phyloP scores from a whole-genome alignment of 306 rosid species.

The Cotoneaster glaucophyllus region DNA sequence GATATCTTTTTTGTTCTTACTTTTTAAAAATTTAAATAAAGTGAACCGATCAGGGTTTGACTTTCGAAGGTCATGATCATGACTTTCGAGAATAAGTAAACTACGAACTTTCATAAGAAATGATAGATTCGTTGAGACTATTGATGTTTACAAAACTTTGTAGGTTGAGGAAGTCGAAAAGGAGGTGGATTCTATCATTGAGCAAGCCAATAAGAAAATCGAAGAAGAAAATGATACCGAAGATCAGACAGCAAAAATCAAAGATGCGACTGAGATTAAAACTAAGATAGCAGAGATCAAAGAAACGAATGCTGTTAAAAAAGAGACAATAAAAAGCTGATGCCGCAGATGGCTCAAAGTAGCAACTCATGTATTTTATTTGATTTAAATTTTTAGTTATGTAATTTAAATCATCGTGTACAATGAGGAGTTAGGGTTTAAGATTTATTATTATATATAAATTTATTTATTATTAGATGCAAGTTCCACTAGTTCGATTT shows the following conservation, averaged over 20 bases:
- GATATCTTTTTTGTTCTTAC: too few relatives aligned
- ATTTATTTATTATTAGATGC: too few relatives aligned
- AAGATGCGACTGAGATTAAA: not conserved
- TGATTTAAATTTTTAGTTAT: not conserved
- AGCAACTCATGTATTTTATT: not conserved
- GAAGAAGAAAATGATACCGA: not conserved
- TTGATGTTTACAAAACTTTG: conserved; percentile 6
- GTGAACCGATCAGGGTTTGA: too few relatives aligned
- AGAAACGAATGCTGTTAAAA: not conserved
- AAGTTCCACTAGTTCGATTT: too few relatives aligned
- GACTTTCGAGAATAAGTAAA: too few relatives aligned
- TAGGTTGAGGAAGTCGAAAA: conserved; percentile 36
- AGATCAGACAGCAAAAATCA: not conserved
- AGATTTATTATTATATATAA: not conserved
- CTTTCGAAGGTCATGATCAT: too few relatives aligned
- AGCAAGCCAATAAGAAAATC: conserved; percentile 1
- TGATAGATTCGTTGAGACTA: not conserved
- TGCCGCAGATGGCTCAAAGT: not conserved
- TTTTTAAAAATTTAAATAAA: too few relatives aligned
- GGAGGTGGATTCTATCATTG: conserved; percentile 23
- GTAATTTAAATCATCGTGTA: not conserved
- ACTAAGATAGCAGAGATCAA: not conserved
- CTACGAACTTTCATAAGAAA: too few relatives aligned
- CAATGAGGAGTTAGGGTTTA: not conserved
- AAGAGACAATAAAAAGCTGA: not conserved